phyloP scores from a whole-genome alignment of 495 filamentous ascomycete genomes.

The Penicillium simplicissimum region DNA sequence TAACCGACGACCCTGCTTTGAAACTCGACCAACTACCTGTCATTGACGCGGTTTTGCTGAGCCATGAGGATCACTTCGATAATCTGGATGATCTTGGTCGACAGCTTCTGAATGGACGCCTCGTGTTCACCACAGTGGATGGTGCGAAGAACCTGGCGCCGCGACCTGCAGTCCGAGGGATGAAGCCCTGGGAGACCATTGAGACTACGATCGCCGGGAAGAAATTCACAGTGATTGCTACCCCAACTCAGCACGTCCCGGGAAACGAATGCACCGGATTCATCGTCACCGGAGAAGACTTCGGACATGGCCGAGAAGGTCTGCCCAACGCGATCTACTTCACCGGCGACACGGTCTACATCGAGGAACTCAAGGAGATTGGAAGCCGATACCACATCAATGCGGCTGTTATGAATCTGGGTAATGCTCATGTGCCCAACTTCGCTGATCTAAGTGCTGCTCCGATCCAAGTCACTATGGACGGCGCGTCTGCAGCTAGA shows the following conservation, averaged over 20 bases:
- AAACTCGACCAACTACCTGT: constrained; percentile 46
- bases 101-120: constrained; percentile 52
- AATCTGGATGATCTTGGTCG: constrained; percentile 50
- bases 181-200: no score
- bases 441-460: background rate
- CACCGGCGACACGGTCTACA: constrained; percentile 56
- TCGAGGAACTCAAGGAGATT: constrained; percentile 41
- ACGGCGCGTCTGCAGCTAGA: constrained; percentile 43
- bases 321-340: constrained; percentile 56
- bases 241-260: constrained; percentile 45
- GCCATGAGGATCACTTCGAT: constrained; percentile 58
- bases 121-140: constrained; percentile 52
- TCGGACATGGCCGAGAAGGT: constrained; percentile 40
- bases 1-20: no score
- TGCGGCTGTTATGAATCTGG: constrained; percentile 33
- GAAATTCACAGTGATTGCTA: constrained; percentile 37
- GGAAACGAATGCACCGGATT: constrained; percentile 53
- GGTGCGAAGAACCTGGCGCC: constrained; percentile 48
- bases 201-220: constrained; percentile 26
- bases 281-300: constrained; percentile 38
- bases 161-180: no score
- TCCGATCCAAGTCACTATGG: constrained; percentile 50
- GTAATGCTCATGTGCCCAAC: constrained; percentile 1
- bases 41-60: constrained; percentile 54
- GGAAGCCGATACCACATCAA: constrained; percentile 22